Evolutionary conservation across 129 eudicot species (phyloP), one percentile per base, ranked within the genome.

Genomic region (Escallonia herrerae): DNA sequence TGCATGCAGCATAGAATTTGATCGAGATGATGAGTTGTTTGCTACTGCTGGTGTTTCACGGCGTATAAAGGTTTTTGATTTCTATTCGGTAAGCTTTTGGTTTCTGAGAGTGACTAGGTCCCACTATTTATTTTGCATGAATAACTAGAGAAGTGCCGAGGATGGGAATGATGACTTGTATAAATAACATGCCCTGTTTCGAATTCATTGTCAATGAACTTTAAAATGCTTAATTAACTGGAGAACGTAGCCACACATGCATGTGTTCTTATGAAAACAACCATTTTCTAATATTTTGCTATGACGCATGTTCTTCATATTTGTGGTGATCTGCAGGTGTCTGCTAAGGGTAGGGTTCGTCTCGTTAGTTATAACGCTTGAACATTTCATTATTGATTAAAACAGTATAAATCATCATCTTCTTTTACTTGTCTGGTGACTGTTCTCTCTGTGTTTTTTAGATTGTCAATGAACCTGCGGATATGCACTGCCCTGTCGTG

Each of bases 41-140:
- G 93, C 93, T 77, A 86, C 93, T 53, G 93, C 93, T 79, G 93
- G 87, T 6, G 93, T 86, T 74, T 86, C 93, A 66, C 76, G 86
- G 67, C 77, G 83, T 58, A 86, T 86, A 63, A 86, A 86, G 68
- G 81, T 86, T 54, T 86, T 86, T 71, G 81, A 86, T 74, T 86
- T 76, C 54, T 72, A 86, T 43, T 79, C 85, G 72, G 93, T 86
- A 47, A 82, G 86, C 65, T 49, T 70, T 64, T 68, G 53, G 14
- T 53, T 62, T 77, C 52, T 76, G 14, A 37, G 48, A 7, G 13
- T 5, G 33, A 22, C 33, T 22, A 41, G 43, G 41, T 6, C n/a
- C n/a, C 15, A 7, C 53, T 62, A 48, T 44, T 15, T 62, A 38
- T 45, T 44, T 62, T 6, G n/a, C 53, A 11, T 4, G 15, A 46